Evolutionary conservation across 1,139 yeast genomes (phyloP).

Genomic region (Kazachstania sp.): DNA sequence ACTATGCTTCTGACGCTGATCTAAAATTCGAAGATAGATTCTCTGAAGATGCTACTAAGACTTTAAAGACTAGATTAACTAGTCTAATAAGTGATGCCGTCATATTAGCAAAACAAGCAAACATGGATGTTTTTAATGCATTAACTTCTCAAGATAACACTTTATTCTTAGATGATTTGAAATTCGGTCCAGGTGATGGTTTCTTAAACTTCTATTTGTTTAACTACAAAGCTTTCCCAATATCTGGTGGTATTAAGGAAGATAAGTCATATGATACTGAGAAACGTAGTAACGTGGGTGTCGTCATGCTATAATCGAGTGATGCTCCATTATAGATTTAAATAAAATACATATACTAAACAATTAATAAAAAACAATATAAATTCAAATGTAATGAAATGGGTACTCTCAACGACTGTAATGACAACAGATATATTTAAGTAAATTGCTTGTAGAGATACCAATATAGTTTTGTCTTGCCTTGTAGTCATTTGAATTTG

Average conservation of each 20-base stretch:
- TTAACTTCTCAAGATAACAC: constrained; percentile 85
- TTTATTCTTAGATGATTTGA: constrained; percentile 66
- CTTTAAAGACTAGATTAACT: constrained; percentile 50
- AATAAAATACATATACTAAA: too few relatives aligned
- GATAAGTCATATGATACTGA: constrained; percentile 44
- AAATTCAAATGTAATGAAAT: not conserved
- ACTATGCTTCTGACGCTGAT: constrained; percentile 70
- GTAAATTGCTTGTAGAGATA: too few relatives aligned
- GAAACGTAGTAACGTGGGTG: constrained; percentile 75
- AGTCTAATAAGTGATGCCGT: constrained; percentile 66
- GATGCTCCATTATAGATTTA: too few relatives aligned
- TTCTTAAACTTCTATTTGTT: constrained; percentile 81
- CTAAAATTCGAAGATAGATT: constrained; percentile 32
- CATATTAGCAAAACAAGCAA: constrained; percentile 51
- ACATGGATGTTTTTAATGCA: constrained; percentile 90
- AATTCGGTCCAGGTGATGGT: constrained; percentile 94
- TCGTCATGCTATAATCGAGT: constrained; percentile 54
- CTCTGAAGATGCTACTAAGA: constrained; percentile 28
- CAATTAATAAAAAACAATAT: not conserved
- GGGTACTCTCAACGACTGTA: too few relatives aligned
- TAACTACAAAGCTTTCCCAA: constrained; percentile 76
- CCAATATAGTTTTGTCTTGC: too few relatives aligned
- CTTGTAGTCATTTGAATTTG: too few relatives aligned
- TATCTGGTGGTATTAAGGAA: constrained; percentile 67
- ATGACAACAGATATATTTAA: too few relatives aligned